These are phyloP conservation scores for Phytophthora sp. DNA, from an alignment of 352 stramenopile genomes.

Conservation along the genomic window DNA sequence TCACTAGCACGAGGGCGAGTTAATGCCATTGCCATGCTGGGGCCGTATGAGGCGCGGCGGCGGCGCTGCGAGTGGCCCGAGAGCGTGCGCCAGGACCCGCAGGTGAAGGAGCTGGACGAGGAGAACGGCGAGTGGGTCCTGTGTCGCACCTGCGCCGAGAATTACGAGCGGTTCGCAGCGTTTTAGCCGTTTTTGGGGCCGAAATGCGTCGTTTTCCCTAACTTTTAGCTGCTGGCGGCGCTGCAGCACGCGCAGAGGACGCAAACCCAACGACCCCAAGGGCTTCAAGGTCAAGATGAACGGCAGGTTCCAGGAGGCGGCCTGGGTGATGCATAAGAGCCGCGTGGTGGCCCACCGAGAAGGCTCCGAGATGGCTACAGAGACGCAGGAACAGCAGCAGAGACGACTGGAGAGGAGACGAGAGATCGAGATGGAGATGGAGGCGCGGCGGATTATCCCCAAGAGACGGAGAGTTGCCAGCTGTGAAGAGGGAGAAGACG, in stretches of 20 bases:
- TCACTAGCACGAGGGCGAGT: conserved; percentile 9
- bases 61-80: conserved; percentile 62
- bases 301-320: conserved; percentile 61
- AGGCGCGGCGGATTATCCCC: not conserved
- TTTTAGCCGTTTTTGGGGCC: not conserved
- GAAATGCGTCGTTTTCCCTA: not conserved
- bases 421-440: conserved; percentile 15
- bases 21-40: conserved; percentile 16
- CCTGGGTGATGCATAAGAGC: conserved; percentile 75
- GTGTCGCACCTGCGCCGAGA: conserved; percentile 60
- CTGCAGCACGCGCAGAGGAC: conserved; percentile 51
- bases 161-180: conserved; percentile 50
- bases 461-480: conserved; percentile 20
- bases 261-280: conserved; percentile 65
- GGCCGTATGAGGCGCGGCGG: conserved; percentile 49
- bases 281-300: conserved; percentile 84
- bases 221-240: not conserved
- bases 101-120: conserved; percentile 63
- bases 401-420: conserved; percentile 8
- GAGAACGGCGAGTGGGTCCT: conserved; percentile 71
- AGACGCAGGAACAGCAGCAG: conserved; percentile 14
- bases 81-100: conserved; percentile 51
- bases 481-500: conserved; percentile 12
- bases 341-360: conserved; percentile 53
- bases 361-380: not conserved